Base-by-base conservation (phyloP, 495 filamentous ascomycete species). In the Lindgomyces ingoldianus region DNA sequence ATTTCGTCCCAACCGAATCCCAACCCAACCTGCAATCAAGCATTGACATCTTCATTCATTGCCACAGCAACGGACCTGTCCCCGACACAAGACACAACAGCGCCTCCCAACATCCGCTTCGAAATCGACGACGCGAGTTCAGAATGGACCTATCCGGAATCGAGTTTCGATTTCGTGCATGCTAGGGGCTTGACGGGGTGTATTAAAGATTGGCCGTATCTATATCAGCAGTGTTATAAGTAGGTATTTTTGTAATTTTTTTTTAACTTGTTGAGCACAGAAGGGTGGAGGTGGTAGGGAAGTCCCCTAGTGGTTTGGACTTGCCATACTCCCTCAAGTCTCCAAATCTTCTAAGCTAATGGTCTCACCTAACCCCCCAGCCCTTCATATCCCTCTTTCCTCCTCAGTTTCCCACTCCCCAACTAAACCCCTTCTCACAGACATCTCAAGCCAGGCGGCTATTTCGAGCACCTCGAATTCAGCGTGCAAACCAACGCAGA, bases 101-200 rank as follows among this genome's bases (percentile, higher is more conserved):
- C 66, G 9, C 67, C 64, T 8, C 64, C 70, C 1, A 74, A 74
- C 51, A 49, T 73, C 42, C 54, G 62, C 27, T 73, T 71, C 59
- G 71, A 74, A 59, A 53, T 71, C 52, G 71, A 74, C 57, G 72
- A 73, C 48, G 51, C 50, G 1, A 19, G 24, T 52, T 52, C 48
- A 30, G 61, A 69, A 29, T 73, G 72, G 71, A 63, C 57, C 4
- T 73, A 68, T 45, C 64, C 69, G 1, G 48, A 61, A 18, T 30
- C 66, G 22, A 44, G 18, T 33, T 72, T 72, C 53, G 65, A 72
- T 53, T 68, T 70, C 39, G 60, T 73, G 27, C 69, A 73, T 44
- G 47, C 72, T 42, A 65, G 71, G n/a, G 45, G 61, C 8, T 24
- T 73, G 24, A 59, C 51, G 1, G 70, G 70, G 3, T 57, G 60